These are phyloP conservation scores for Diplosphaera chodatii DNA, from an alignment of 139 green algal species.

Conservation along the genomic window DNA sequence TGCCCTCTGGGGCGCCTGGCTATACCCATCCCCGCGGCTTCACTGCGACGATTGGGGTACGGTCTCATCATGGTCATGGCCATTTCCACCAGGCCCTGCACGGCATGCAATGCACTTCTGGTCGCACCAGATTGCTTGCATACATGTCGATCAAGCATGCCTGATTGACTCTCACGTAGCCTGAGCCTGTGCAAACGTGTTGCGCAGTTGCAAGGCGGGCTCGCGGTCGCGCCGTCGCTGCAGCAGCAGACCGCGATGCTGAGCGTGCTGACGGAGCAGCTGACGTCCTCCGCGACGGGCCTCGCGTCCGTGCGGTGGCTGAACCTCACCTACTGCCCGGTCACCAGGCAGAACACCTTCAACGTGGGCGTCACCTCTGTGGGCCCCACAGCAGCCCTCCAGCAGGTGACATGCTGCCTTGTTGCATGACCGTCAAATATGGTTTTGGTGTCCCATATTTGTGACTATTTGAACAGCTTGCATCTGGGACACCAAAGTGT, in stretches of 20 bases:
- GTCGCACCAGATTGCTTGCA: no score
- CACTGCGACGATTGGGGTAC: neutral
- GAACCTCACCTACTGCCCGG: neutral
- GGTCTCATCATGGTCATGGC: neutral
- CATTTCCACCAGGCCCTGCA: no score
- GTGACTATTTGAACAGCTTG: no score
- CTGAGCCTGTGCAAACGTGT: no score
- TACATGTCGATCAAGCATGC: no score
- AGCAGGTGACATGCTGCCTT: neutral
- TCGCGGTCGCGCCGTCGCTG: neutral
- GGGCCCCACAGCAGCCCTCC: neutral
- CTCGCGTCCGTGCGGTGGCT: neutral
- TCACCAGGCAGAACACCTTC: neutral
- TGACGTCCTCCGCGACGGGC: neutral
- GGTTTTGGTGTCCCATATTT: neutral
- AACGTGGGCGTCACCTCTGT: neutral
- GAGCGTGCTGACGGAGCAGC: neutral
- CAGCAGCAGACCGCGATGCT: neutral
- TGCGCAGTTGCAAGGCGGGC: neutral
- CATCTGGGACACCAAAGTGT: no score
- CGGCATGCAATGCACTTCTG: no score
- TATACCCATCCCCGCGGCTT: neutral
- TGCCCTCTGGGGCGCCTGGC: neutral
- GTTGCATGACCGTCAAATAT: no score
- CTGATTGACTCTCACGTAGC: no score